Evolutionary conservation across 306 rosid species (phyloP).

Genomic region (Citrullus amarus): DNA sequence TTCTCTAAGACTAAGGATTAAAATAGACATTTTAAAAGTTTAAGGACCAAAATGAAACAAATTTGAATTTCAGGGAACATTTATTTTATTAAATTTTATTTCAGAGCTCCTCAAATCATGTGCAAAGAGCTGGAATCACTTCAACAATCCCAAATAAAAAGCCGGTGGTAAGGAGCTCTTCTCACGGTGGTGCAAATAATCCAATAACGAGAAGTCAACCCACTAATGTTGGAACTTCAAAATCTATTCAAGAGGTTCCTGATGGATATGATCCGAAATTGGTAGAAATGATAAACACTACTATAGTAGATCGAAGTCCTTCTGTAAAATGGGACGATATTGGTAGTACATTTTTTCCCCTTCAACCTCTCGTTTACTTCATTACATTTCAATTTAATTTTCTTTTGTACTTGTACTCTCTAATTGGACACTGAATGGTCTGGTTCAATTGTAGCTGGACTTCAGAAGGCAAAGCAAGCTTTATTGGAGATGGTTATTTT

Average conservation of each 20-base stretch:
- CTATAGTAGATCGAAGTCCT: slow-evolving; percentile 91
- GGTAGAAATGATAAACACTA: slow-evolving; percentile 85
- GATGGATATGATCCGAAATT: slow-evolving; percentile 51
- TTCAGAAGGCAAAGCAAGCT: slow-evolving; percentile 92
- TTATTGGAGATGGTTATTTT: slow-evolving; percentile 97
- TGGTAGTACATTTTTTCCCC: slow-evolving; percentile 36
- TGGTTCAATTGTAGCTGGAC: slow-evolving; percentile 61
- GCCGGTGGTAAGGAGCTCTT: slow-evolving; percentile 25
- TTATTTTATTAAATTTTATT: slow-evolving; percentile 5
- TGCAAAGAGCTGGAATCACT: slow-evolving; percentile 34
- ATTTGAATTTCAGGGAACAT: too few relatives aligned
- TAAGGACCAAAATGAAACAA: too few relatives aligned
- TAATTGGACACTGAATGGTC: slow-evolving; percentile 18
- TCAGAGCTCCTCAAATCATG: slow-evolving; percentile 41
- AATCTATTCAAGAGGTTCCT: slow-evolving; percentile 40
- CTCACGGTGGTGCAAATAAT: slow-evolving; percentile 19
- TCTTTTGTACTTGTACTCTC: not conserved
- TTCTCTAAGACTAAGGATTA: too few relatives aligned
- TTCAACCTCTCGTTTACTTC: not conserved
- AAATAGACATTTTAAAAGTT: too few relatives aligned
- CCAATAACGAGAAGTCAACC: slow-evolving; percentile 21
- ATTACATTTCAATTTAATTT: not conserved
- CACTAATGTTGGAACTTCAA: slow-evolving; percentile 41
- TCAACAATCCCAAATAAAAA: slow-evolving; percentile 32
- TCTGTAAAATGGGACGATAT: slow-evolving; percentile 96